Evolutionary conservation across 1,139 yeast species (phyloP).

Genomic region (Nakaseomyces bracarensis): DNA sequence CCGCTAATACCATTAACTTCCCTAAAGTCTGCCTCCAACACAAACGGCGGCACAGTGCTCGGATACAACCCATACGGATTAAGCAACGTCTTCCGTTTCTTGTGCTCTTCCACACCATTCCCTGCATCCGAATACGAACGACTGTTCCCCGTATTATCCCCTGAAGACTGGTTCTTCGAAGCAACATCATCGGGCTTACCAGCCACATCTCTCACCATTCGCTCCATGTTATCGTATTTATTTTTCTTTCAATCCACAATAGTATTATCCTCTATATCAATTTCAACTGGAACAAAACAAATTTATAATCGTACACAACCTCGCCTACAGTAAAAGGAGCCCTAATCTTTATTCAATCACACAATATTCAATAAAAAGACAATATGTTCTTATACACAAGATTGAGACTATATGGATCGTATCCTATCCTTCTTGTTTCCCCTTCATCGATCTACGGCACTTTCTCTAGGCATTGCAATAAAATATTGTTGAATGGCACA

Average conservation of each 20-base stretch:
- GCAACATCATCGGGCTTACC: slow-evolving; percentile 2
- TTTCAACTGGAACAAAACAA: too few species aligned
- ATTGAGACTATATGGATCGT: neutral
- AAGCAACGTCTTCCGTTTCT: slow-evolving; percentile 9
- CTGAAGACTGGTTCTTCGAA: neutral
- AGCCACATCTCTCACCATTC: slow-evolving; percentile 5
- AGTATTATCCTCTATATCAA: neutral
- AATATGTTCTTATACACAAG: neutral
- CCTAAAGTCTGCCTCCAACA: slow-evolving; percentile 17
- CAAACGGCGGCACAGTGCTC: slow-evolving; percentile 32
- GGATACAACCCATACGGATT: slow-evolving; percentile 28
- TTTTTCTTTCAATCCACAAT: neutral
- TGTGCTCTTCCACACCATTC: slow-evolving; percentile 4
- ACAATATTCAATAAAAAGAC: too few species aligned
- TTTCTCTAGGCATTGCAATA: too few species aligned
- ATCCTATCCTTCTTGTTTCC: too few species aligned
- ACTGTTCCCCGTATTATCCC: neutral
- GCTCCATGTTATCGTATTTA: slow-evolving; percentile 1
- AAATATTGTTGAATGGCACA: too few species aligned
- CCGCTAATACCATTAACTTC: slow-evolving; percentile 3
- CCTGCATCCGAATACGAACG: slow-evolving; percentile 3
- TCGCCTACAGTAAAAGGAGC: too few species aligned
- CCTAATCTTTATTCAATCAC: too few species aligned
- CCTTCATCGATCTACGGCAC: too few species aligned
- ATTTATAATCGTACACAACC: neutral